Percentiles rank a stretch among this genome's conserved stretches.
phyloP scores from a whole-genome alignment of 805 yeast species.

The Ogataea pilisensis region DNA sequence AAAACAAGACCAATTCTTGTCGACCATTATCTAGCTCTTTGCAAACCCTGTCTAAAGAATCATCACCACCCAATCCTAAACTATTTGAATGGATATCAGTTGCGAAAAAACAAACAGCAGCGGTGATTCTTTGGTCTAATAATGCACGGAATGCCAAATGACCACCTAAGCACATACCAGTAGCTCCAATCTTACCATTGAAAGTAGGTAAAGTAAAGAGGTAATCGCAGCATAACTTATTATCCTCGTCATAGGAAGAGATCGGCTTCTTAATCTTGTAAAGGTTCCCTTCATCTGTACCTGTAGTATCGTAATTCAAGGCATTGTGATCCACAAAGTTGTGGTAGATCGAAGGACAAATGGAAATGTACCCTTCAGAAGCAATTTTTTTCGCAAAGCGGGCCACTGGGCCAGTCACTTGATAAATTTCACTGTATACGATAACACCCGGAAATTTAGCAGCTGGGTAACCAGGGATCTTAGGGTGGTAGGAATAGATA shows the following conservation, averaged over 20 bases:
- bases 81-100: constrained; percentile 73
- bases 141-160: constrained; percentile 72
- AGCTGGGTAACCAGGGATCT: constrained; percentile 65
- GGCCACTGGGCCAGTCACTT: constrained; percentile 77
- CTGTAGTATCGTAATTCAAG: constrained; percentile 63
- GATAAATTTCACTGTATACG: constrained; percentile 77
- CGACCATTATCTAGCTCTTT: constrained; percentile 45
- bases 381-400: constrained; percentile 77
- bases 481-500: constrained; percentile 62
- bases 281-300: constrained; percentile 70
- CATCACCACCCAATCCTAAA: constrained; percentile 66
- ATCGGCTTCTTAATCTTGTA: constrained; percentile 65
- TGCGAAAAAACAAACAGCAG: constrained; percentile 73
- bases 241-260: constrained; percentile 74
- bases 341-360: constrained; percentile 78
- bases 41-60: constrained; percentile 52
- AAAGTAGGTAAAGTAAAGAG: constrained; percentile 54
- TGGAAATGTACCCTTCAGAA: constrained; percentile 72
- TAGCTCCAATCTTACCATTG: constrained; percentile 71
- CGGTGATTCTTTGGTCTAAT: constrained; percentile 57
- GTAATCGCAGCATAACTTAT: constrained; percentile 58
- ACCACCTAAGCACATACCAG: constrained; percentile 88
- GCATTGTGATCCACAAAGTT: constrained; percentile 62
- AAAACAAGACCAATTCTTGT: constrained; percentile 60
- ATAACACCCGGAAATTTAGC: constrained; percentile 80